Evolutionary conservation across 768 basidiomycete species (phyloP), one percentile per base, ranked within the genome.

Genomic region (Podaxis pistillaris): DNA sequence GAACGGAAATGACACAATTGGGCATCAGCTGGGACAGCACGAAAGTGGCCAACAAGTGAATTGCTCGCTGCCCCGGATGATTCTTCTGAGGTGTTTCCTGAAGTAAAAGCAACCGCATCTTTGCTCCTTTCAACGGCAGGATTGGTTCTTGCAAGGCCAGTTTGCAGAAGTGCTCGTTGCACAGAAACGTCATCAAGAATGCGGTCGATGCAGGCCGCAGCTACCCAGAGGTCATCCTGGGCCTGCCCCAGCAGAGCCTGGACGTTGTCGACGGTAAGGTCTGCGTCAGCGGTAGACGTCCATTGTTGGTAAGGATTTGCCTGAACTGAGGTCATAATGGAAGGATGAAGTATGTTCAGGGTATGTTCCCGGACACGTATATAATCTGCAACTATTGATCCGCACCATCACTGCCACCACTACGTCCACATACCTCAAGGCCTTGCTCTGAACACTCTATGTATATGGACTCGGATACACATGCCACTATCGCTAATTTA

Each of bases 181-280:
- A 85, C 73, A 58, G 71, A 71, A 22, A 80, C 74, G 70, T 86
- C 78, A 64, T 88, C 78, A n/a, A 89, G 75, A 26, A 89, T 72
- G 61, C 88, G 80, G 75, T 93, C 91, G 26, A 79, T 76, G 67
- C 86, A 89, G 2, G 91, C 90, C n/a, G 88, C 84, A 40, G 81
- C 82, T 15, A 87, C 88, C 91, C 92, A 94, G 8, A 87, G 74
- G 72, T 94, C 89, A 68, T 93, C 86, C 46, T 76, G 73, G 44
- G 89, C 75, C 24, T 75, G 67, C 8, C 72, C 75, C 19, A 95
- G 80, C 19, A 80, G 68, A 24, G 82, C 68, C 24, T 76, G 72
- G 28, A 90, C 75, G 46, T 70, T 68, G 53, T 84, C 79, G 0
- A 75, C 68, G 3, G 85, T 86, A 61, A 93, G 68, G n/a, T 88